Base-by-base conservation (phyloP, 78 protist genomes). In the Dictyostelium brefeldianum region DNA sequence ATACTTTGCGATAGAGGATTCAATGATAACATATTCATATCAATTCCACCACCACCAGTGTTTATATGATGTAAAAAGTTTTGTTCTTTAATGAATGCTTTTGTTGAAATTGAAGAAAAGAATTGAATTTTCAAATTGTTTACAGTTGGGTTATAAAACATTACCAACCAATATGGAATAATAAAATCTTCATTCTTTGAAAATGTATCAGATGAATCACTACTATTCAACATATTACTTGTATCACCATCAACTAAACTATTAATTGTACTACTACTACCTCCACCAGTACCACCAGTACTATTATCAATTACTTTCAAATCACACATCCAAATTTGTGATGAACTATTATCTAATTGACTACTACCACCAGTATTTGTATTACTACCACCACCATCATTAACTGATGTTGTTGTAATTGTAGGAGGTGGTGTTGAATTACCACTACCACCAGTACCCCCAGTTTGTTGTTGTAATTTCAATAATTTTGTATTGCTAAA, bases 161-260 rank as follows among this genome's bases (percentile, higher is more conserved):
- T 54, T 6, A 87, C 67, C 14, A 87, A 77, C 93, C 93, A 87
- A 77, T 87, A 87, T 20, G 93, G 93, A 14, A 78, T 78, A 27
- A n/a, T 56, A 36, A 78, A 78, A n/a, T 50, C 47, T 54, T 54
- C 71, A 20, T 43, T 15, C 59, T 51, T 54, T 18, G 50, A 67
- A 17, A 67, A 67, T 6, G 75, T 31, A 31, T 67, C 75, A 8
- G 47, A 27, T 31, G 75, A 67, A 67, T 67, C 75, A 25, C 53
- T 51, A 51, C 69, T 81, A 20, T 22, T 12, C 36, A 67, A 50
- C n/a, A 81, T 9, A 69, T 67, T 74, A 22, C 74, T 41, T 14
- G 29, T 69, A 48, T 41, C 41, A 54, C 50, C 51, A 15, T 18
- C 31, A 2, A 20, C 47, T 3, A 54, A 78, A 27, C 62, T 50